A percentile compares a stretch with the other conserved stretches of the same genome.
These are phyloP conservation scores for Termitomyces sp. DNA, from an alignment of 768 basidiomycete species.

Conservation along the genomic window DNA sequence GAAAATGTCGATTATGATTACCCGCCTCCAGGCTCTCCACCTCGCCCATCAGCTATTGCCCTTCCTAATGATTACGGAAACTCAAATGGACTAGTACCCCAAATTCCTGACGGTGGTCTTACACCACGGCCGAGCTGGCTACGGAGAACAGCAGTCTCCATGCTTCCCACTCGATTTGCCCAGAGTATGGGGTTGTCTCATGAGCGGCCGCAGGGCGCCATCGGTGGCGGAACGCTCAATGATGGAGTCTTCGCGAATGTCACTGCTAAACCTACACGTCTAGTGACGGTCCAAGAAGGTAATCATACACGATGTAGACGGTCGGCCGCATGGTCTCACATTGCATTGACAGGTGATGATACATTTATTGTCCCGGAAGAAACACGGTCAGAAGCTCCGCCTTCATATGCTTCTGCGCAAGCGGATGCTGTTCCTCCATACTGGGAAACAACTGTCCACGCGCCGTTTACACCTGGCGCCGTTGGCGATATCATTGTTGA, in stretches of 20 bases:
- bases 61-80: slow-evolving; percentile 71
- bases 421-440: slow-evolving; percentile 97
- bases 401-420: slow-evolving; percentile 88
- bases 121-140: slow-evolving; percentile 45
- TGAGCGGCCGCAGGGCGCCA: slow-evolving; percentile 30
- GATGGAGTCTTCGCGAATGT: slow-evolving; percentile 96
- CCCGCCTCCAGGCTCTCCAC: slow-evolving; percentile 82
- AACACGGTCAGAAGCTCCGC: slow-evolving; percentile 75
- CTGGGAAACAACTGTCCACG: slow-evolving; percentile 96
- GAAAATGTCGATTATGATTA: slow-evolving; percentile 75
- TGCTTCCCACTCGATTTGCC: slow-evolving; percentile 51
- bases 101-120: slow-evolving; percentile 27
- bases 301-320: slow-evolving; percentile 10
- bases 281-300: slow-evolving; percentile 59
- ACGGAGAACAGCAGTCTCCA: slow-evolving; percentile 42
- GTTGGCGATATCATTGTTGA: slow-evolving; percentile 87
- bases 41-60: slow-evolving; percentile 54
- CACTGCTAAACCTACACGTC: slow-evolving; percentile 75
- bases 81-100: slow-evolving; percentile 64
- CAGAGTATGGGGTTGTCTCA: slow-evolving; percentile 39
- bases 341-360: slow-evolving; percentile 47
- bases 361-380: slow-evolving; percentile 82
- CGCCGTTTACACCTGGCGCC: slow-evolving; percentile 61
- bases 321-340: background rate
- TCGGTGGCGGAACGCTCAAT: slow-evolving; percentile 68